A percentile compares a stretch with the other conserved stretches of the same genome.
These are phyloP conservation scores for Penicillium sp. DNA, from an alignment of 2,329 filamentous ascomycete species.

Conservation along the genomic window DNA sequence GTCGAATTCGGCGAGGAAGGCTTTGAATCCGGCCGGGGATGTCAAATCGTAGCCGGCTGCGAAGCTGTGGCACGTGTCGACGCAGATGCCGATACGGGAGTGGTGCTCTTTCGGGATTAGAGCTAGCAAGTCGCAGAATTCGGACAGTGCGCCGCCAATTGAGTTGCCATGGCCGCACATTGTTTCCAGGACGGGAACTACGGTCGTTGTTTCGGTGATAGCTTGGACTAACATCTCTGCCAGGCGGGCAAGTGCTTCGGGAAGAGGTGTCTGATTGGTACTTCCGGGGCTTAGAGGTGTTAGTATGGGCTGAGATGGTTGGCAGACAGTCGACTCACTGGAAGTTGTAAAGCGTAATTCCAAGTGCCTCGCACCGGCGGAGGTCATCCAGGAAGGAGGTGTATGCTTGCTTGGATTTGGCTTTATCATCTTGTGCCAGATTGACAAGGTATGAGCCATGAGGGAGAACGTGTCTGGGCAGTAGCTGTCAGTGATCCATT, in stretches of 20 bases:
- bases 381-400: slow-evolving; percentile 84
- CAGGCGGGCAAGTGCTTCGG: slow-evolving; percentile 73
- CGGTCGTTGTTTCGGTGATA: slow-evolving; percentile 70
- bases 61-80: slow-evolving; percentile 96
- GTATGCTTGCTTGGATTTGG: slow-evolving; percentile 83
- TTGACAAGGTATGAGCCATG: slow-evolving; percentile 98
- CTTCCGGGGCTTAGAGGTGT: slow-evolving; percentile 64
- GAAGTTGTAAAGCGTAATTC: slow-evolving; percentile 95
- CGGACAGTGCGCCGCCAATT: slow-evolving; percentile 80
- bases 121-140: slow-evolving; percentile 80
- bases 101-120: slow-evolving; percentile 72
- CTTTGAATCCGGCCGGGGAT: slow-evolving; percentile 68
- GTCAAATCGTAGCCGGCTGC: slow-evolving; percentile 90
- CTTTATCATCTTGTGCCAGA: slow-evolving; percentile 76
- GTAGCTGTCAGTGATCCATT: slow-evolving; percentile 13
- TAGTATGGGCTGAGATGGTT: not conserved
- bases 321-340: slow-evolving; percentile 52
- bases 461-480: slow-evolving; percentile 69
- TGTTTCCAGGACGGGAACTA: slow-evolving; percentile 86
- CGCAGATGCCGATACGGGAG: slow-evolving; percentile 81
- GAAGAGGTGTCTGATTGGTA: slow-evolving; percentile 65
- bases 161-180: slow-evolving; percentile 92
- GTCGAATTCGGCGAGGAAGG: slow-evolving; percentile 75
- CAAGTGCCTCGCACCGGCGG: slow-evolving; percentile 76
- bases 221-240: slow-evolving; percentile 79